phyloP scores from a whole-genome alignment of 257 asterid species.

The Anisodus tanguticus region DNA sequence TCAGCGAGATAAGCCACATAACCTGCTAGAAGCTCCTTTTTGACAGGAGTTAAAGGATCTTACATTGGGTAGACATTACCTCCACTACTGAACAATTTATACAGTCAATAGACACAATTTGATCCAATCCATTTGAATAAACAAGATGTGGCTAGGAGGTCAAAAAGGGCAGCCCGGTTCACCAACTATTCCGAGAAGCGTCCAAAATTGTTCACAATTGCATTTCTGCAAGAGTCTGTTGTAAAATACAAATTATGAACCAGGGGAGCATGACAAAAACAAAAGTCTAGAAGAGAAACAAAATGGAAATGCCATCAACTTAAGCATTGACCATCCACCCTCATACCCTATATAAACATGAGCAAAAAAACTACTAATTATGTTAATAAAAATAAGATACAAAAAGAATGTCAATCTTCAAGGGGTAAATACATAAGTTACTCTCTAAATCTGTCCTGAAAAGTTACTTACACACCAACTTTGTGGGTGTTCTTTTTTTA shows the following conservation, averaged over 20 bases:
- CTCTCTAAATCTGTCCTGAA: no score
- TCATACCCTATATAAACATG: no score
- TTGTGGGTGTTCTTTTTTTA: no score
- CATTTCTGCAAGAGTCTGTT: no score
- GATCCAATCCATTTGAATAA: conserved; percentile 3
- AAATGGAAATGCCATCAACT: background rate
- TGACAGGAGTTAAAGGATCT: background rate
- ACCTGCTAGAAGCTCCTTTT: background rate
- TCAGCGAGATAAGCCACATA: background rate
- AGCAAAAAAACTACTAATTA: no score
- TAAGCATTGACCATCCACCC: no score
- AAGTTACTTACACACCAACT: no score
- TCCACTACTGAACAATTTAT: background rate
- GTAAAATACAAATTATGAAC: background rate
- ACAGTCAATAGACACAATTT: background rate
- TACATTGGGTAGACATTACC: background rate
- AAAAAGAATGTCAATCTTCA: no score
- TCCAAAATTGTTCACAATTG: no score
- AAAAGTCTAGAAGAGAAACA: background rate
- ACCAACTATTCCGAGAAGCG: no score
- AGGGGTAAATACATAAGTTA: no score
- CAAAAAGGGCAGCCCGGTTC: background rate
- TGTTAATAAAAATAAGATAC: no score
- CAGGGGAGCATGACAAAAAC: background rate
- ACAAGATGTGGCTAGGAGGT: background rate